phyloP scores from a whole-genome alignment of 2,329 filamentous ascomycete species.

The Fusarium gaditjirri region DNA sequence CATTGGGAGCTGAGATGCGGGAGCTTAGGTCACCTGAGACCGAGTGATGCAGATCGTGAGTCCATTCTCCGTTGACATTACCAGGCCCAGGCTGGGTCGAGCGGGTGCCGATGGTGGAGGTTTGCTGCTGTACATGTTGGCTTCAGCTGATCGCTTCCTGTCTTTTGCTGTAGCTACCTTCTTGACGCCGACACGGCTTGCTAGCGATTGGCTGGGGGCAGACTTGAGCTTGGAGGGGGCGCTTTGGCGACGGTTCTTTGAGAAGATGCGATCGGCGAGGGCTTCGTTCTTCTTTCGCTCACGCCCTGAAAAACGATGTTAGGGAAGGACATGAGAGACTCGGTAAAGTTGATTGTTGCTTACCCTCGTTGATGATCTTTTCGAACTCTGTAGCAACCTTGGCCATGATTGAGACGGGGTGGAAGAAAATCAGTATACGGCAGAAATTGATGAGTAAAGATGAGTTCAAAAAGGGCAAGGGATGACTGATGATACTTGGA shows the following conservation, averaged over 20 bases:
- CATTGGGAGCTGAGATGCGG: conserved; percentile 57
- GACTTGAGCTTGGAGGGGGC: conserved; percentile 62
- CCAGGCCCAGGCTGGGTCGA: conserved; percentile 52
- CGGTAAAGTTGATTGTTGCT: not conserved
- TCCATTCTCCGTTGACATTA: conserved; percentile 75
- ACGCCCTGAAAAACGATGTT: conserved; percentile 58
- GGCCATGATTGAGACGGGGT: conserved; percentile 49
- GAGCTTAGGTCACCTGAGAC: conserved; percentile 57
- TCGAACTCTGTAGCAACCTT: conserved; percentile 62
- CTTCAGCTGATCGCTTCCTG: conserved; percentile 15
- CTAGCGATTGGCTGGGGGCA: conserved; percentile 65
- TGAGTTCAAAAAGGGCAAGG: not conserved
- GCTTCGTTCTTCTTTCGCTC: conserved; percentile 77
- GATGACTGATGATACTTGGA: conserved; percentile 1
- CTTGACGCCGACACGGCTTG: conserved; percentile 77
- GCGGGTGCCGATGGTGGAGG: conserved; percentile 34
- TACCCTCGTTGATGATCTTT: conserved; percentile 66
- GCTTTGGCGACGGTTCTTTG: conserved; percentile 67
- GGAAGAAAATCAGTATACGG: not conserved
- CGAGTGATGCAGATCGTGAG: conserved; percentile 72
- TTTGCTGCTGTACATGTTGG: conserved; percentile 35
- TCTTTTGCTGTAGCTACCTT: conserved; percentile 63
- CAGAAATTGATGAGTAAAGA: not conserved
- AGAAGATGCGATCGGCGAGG: conserved; percentile 79
- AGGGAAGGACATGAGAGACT: not conserved